A percentile compares a stretch with the other conserved stretches of the same genome.
Evolutionary conservation across 305 asterid species (phyloP).

Genomic region (Solanum hybrid): DNA sequence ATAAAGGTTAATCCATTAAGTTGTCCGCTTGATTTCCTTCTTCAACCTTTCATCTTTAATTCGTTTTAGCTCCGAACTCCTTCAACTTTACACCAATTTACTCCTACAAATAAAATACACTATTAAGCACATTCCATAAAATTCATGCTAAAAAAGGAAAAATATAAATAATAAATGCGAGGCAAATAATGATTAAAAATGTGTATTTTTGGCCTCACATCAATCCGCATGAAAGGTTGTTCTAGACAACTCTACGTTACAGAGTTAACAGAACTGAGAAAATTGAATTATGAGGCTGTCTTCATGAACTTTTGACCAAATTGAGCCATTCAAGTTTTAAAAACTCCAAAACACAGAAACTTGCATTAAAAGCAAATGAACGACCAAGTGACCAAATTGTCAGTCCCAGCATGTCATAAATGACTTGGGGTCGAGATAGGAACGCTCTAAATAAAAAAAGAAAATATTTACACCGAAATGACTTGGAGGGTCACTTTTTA

Average conservation of each 20-base stretch:
- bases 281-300: background rate
- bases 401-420: background rate
- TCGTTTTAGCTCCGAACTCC: no score
- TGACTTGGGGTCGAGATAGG: background rate
- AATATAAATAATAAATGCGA: no score
- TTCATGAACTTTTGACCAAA: background rate
- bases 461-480: background rate
- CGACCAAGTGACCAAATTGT: background rate
- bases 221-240: background rate
- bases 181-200: no score
- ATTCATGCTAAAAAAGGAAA: no score
- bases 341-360: background rate
- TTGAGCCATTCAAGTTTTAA: background rate
- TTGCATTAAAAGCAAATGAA: background rate
- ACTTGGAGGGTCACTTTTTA: background rate
- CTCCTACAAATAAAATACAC: no score
- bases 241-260: background rate
- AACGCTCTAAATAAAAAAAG: background rate
- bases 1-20: no score
- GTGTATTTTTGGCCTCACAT: no score
- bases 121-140: no score
- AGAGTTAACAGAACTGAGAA: background rate
- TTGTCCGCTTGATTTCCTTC: no score
- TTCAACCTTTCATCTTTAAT: no score
- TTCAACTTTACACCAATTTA: no score